Conservation (phyloP, 805 yeast genomes). For the Ogataea pini region DNA sequence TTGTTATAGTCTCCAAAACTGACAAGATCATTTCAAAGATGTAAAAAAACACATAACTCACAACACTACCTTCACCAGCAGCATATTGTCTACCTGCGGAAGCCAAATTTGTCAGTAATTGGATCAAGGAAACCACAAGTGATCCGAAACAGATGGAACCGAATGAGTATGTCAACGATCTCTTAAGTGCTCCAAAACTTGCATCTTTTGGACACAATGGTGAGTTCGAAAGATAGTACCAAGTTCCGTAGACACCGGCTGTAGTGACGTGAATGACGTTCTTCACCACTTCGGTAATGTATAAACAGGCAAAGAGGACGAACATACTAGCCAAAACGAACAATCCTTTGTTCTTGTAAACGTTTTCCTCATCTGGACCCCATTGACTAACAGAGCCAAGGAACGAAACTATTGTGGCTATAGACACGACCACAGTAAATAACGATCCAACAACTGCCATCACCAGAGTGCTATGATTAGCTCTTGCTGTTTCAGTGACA, state of each 20-base stretch:
- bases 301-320: conserved; percentile 78
- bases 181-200: conserved; percentile 70
- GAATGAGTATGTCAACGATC: conserved; percentile 81
- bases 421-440: conserved; percentile 4
- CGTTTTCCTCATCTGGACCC: conserved; percentile 21
- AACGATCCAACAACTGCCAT: conserved; percentile 10
- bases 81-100: conserved; percentile 13
- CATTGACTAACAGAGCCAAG: conserved; percentile 13
- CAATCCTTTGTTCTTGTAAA: conserved; percentile 15
- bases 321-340: conserved; percentile 42
- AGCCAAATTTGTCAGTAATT: conserved; percentile 28
- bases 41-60: conserved; percentile 7
- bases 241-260: conserved; percentile 83
- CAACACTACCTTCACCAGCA: conserved; percentile 11
- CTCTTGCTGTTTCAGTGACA: conserved; percentile 68
- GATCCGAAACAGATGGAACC: conserved; percentile 87
- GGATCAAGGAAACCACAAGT: conserved; percentile 71
- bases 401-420: conserved; percentile 3
- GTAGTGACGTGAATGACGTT: conserved; percentile 78
- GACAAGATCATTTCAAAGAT: conserved; percentile 29
- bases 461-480: conserved; percentile 62
- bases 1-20: conserved; percentile 41
- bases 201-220: conserved; percentile 73
- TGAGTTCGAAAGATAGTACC: conserved; percentile 67
- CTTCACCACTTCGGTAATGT: conserved; percentile 76